Evolutionary conservation across 495 filamentous ascomycete species (phyloP).

Genomic region (Penicillium malachiteum): DNA sequence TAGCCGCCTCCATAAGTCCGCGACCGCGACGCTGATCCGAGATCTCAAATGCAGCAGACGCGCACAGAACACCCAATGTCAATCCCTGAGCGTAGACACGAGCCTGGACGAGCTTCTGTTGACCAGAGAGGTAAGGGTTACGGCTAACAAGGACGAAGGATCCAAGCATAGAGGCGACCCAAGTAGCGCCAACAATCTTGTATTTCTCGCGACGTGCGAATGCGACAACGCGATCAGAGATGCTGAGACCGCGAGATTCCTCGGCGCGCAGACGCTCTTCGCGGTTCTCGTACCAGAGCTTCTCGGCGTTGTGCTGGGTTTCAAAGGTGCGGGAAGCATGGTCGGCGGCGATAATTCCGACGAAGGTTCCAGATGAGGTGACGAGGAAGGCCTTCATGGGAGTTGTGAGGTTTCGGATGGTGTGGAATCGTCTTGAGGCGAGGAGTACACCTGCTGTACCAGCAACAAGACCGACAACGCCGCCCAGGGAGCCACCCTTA

Average conservation of each 20-base stretch:
- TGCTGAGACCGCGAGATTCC: slow-evolving; percentile 47
- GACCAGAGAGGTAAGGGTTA: slow-evolving; percentile 69
- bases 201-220: slow-evolving; percentile 82
- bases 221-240: slow-evolving; percentile 52
- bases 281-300: slow-evolving; percentile 63
- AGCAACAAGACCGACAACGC: slow-evolving; percentile 58
- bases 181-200: slow-evolving; percentile 78
- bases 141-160: slow-evolving; percentile 75
- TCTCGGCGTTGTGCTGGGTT: slow-evolving; percentile 60
- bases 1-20: slow-evolving; percentile 46
- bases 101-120: slow-evolving; percentile 96
- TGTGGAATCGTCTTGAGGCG: slow-evolving; percentile 63
- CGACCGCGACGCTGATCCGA: slow-evolving; percentile 72
- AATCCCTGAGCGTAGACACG: slow-evolving; percentile 97
- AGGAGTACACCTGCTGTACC: slow-evolving; percentile 63
- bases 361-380: slow-evolving; percentile 79
- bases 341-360: slow-evolving; percentile 83
- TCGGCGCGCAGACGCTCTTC: slow-evolving; percentile 53
- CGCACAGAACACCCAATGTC: slow-evolving; percentile 84
- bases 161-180: slow-evolving; percentile 79
- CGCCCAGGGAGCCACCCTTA: slow-evolving; percentile 74
- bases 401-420: slow-evolving; percentile 75
- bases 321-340: slow-evolving; percentile 74
- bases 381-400: slow-evolving; percentile 89
- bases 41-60: slow-evolving; percentile 86